Conservation (phyloP, 139 green algal genomes). For the Closterium sp. region DNA sequence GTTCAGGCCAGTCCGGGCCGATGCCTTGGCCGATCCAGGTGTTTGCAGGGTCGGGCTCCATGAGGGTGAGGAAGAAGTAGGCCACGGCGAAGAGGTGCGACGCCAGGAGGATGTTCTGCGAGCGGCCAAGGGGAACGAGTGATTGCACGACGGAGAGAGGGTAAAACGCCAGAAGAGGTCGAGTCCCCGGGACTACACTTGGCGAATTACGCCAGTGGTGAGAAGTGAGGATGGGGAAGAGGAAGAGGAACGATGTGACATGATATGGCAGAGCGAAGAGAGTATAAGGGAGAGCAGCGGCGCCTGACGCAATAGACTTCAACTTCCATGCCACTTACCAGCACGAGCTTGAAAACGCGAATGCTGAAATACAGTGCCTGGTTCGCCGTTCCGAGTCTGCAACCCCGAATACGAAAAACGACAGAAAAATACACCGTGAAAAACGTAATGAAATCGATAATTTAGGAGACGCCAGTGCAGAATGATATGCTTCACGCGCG, state of each 20-base stretch:
- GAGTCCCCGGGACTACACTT: neutral
- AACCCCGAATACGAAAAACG: neutral
- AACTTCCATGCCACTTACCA: neutral
- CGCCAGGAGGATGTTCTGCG: constrained; percentile 11
- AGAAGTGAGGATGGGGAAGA: neutral
- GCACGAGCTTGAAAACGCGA: neutral
- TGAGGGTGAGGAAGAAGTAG: constrained; percentile 14
- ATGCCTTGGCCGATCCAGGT: constrained; percentile 17
- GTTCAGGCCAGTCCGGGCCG: neutral
- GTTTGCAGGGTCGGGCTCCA: constrained; percentile 3
- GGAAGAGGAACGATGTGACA: neutral
- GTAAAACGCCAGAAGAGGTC: neutral
- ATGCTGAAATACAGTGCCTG: neutral
- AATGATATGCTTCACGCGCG: neutral
- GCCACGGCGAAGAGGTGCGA: neutral
- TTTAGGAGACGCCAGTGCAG: neutral
- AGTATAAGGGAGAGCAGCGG: neutral
- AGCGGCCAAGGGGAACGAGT: neutral
- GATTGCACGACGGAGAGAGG: no score
- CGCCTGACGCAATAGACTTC: neutral
- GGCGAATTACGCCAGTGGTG: neutral
- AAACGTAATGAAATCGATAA: no score
- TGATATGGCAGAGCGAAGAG: neutral
- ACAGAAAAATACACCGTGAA: neutral
- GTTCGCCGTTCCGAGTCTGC: neutral